Evolutionary conservation across 176 grass and related monocot species (phyloP), one percentile per base, ranked within the genome.

Genomic region (Alopecurus myosuroides): DNA sequence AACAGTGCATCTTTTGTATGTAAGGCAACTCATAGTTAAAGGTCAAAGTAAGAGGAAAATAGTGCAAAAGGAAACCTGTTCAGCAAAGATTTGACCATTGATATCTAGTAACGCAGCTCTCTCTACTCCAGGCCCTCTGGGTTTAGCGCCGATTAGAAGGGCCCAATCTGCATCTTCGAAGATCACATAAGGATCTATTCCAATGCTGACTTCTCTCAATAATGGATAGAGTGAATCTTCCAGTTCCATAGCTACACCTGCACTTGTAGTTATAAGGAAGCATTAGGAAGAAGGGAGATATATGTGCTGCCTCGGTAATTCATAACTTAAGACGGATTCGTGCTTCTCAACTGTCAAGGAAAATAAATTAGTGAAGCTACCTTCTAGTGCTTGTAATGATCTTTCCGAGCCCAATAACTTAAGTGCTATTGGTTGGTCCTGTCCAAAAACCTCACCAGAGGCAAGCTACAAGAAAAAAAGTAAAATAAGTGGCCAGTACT

Each of bases 181-280:
- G 29, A 98, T 84, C 17, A 90, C 88, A 30, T 92, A 92, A 77
- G 96, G 91, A 85, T 98, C 87, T 86, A 90, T 92, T 11, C 96
- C 88, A 44, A 98, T 98, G 85, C 86, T 94, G 60, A 98, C 93
- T 85, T 98, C 89, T 81, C 96, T 95, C 69, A 98, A 88, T 57
- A 98, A 62, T 84, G 96, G 96, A 86, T 95, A 98, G 10, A 98
- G 60, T 40, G 96, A 98, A 76, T 98, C 96, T 78, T 98, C 96
- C 70, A 98, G 71, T 83, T 98, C 96, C 96, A 98, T 98, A 29
- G 96, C 96, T 25, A 98, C 96, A 36, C 96, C 96, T 98, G 10
- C 62, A 84, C 22, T 89, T 85, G 42, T 33, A 76, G 61, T 66
- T 72, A 70, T 36, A 69, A 85, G 12, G 58, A 67, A 48, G 25